Evolutionary conservation across 305 asterid genomes (phyloP).

Genomic region (Solanum hybrid): DNA sequence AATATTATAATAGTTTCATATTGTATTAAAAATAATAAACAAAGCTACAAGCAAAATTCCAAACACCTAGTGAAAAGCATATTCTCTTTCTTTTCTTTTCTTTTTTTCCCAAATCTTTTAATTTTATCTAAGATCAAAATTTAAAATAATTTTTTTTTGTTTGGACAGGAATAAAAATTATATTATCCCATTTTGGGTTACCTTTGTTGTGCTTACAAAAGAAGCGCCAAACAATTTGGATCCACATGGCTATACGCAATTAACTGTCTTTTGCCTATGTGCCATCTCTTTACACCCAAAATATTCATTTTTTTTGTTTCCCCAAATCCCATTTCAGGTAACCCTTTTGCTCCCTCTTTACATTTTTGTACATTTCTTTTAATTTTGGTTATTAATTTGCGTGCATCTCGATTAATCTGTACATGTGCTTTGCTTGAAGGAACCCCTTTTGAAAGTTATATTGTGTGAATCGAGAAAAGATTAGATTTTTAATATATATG

Average conservation of each 20-base stretch:
- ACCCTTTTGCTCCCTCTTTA: neutral
- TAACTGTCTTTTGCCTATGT: neutral
- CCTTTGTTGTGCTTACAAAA: slow-evolving; percentile 6
- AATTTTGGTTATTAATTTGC: neutral
- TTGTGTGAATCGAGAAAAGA: neutral
- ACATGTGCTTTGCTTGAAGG: neutral
- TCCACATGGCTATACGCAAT: slow-evolving; percentile 12
- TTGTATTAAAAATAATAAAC: neutral
- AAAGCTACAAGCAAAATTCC: neutral
- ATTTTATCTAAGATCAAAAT: neutral
- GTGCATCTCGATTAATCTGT: neutral
- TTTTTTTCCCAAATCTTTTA: neutral
- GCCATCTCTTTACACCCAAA: neutral
- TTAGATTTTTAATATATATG: neutral
- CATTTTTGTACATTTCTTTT: neutral
- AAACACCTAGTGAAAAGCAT: neutral
- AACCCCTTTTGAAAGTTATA: neutral
- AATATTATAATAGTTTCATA: neutral
- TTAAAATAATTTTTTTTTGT: neutral
- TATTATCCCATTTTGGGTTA: neutral
- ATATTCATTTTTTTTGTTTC: neutral
- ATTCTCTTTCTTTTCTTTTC: neutral
- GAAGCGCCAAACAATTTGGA: slow-evolving; percentile 32
- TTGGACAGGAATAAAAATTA: neutral
- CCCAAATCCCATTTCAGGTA: neutral